These are phyloP conservation scores for Metschnikowia noctiluminum DNA, from an alignment of 805 yeast species.

Conservation along the genomic window DNA sequence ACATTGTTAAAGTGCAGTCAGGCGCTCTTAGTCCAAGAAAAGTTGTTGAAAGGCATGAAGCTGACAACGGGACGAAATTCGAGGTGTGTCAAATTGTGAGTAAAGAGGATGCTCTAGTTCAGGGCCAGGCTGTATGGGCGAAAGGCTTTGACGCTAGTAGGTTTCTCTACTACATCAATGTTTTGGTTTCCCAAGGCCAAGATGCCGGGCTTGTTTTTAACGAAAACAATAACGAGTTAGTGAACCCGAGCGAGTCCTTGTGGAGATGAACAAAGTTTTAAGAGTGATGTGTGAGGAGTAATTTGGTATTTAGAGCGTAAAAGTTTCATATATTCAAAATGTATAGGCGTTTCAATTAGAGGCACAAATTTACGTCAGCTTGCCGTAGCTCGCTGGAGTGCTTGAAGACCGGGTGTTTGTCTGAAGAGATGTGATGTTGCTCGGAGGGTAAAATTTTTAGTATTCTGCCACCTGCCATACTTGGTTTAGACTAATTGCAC, in stretches of 20 bases:
- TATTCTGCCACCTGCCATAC: too few relatives aligned
- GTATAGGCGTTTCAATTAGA: too few relatives aligned
- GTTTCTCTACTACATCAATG: constrained; percentile 37
- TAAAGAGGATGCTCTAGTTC: constrained; percentile 27
- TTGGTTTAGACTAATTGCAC: too few relatives aligned
- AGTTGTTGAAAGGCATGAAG: constrained; percentile 18
- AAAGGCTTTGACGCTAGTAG: constrained; percentile 29
- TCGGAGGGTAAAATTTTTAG: too few relatives aligned
- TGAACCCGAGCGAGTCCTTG: constrained; percentile 43
- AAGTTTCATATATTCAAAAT: too few relatives aligned
- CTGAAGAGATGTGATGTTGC: too few relatives aligned
- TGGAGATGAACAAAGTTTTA: constrained; percentile 43
- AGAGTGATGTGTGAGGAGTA: neutral
- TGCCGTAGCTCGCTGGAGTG: too few relatives aligned
- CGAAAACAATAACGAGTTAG: constrained; percentile 36
- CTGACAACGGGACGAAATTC: neutral
- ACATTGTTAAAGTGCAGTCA: constrained; percentile 41
- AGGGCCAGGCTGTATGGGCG: constrained; percentile 25
- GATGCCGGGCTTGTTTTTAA: constrained; percentile 29
- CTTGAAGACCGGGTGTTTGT: too few relatives aligned
- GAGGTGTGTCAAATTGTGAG: constrained; percentile 21
- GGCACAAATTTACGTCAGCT: too few relatives aligned
- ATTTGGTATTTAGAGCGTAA: too few relatives aligned
- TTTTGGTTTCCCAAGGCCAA: constrained; percentile 24
- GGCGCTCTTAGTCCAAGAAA: constrained; percentile 37